A percentile compares a stretch with the other conserved stretches of the same genome.
phyloP scores from a whole-genome alignment of 176 grass and related monocot genomes.

The Eragrostis nindensis region DNA sequence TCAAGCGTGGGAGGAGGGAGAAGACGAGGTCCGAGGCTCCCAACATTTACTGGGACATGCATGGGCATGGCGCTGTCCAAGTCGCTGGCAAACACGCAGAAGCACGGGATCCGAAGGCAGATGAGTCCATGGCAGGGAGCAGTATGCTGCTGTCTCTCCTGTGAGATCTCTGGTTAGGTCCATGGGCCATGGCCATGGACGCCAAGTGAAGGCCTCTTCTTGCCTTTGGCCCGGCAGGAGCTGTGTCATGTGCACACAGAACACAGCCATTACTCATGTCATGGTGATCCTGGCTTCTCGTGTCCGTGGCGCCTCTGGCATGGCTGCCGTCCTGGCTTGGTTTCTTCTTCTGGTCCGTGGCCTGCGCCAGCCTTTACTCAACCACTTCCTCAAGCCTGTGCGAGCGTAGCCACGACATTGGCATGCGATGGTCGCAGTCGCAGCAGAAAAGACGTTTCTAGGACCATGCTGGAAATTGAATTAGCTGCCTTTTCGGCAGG shows the following conservation, averaged over 20 bases:
- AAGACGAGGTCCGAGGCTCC: background rate
- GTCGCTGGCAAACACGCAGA: background rate
- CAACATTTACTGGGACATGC: conserved; percentile 34
- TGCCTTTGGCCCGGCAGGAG: conserved; percentile 9
- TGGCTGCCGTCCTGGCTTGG: conserved; percentile 26
- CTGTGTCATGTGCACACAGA: background rate
- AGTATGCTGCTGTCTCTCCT: background rate
- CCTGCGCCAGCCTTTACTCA: conserved; percentile 26
- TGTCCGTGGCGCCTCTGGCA: background rate
- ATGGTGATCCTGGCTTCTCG: conserved; percentile 22
- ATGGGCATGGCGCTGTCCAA: conserved; percentile 23
- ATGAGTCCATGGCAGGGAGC: background rate
- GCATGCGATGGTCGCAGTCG: background rate
- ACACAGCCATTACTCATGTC: background rate
- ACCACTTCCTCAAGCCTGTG: conserved; percentile 34
- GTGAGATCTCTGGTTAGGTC: background rate
- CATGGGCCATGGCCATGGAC: conserved; percentile 15
- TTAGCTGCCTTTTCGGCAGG: background rate
- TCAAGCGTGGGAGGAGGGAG: background rate
- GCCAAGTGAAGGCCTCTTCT: background rate
- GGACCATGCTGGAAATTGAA: conserved; percentile 3
- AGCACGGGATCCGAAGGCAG: conserved; percentile 40
- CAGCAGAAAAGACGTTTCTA: conserved; percentile 38
- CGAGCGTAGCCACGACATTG: too few species aligned
- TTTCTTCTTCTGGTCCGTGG: conserved; percentile 38